phyloP scores from a whole-genome alignment of 2,329 filamentous ascomycete genomes.

The Penicillium oxalicum region DNA sequence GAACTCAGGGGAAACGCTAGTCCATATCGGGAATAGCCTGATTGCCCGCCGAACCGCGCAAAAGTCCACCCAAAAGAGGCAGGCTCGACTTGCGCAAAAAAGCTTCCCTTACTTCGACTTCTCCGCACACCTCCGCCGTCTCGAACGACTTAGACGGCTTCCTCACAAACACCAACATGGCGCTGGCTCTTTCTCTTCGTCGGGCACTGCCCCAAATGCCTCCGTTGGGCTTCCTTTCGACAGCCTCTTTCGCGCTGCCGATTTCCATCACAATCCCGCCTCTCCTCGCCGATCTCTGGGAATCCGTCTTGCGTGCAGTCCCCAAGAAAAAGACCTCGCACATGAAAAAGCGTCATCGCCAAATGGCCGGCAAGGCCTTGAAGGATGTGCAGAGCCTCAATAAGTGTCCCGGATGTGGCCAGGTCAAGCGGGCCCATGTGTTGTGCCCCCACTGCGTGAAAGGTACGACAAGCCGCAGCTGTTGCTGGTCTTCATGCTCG shows the following conservation, averaged over 20 bases:
- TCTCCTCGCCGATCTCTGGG: conserved; percentile 80
- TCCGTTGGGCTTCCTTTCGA: conserved; percentile 21
- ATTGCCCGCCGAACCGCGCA: conserved; percentile 15
- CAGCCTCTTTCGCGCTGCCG: conserved; percentile 41
- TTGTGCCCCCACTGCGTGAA: conserved; percentile 81
- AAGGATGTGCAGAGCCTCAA: conserved; percentile 85
- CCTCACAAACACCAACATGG: conserved; percentile 20
- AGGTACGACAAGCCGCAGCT: conserved; percentile 50
- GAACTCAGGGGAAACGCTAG: conserved; percentile 36
- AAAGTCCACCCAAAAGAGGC: conserved; percentile 6
- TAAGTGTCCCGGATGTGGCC: conserved; percentile 83
- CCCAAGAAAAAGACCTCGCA: conserved; percentile 99
- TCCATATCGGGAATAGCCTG: conserved; percentile 26
- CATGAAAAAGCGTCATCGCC: conserved; percentile 85
- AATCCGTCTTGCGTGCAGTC: conserved; percentile 82
- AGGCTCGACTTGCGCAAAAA: conserved; percentile 5
- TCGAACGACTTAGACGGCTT: neutral
- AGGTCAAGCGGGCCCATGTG: conserved; percentile 79
- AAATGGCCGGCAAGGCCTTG: conserved; percentile 91
- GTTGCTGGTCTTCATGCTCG: too few relatives aligned
- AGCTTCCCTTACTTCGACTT: neutral
- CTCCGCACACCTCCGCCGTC: conserved; percentile 2
- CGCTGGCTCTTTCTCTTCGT: conserved; percentile 19
- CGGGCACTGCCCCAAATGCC: conserved; percentile 10
- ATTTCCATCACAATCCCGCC: conserved; percentile 59